Percentiles rank a stretch among this genome's conserved stretches.
These are phyloP conservation scores for Sporopachydermia lactativora DNA, from an alignment of 805 yeast species.

Conservation along the genomic window DNA sequence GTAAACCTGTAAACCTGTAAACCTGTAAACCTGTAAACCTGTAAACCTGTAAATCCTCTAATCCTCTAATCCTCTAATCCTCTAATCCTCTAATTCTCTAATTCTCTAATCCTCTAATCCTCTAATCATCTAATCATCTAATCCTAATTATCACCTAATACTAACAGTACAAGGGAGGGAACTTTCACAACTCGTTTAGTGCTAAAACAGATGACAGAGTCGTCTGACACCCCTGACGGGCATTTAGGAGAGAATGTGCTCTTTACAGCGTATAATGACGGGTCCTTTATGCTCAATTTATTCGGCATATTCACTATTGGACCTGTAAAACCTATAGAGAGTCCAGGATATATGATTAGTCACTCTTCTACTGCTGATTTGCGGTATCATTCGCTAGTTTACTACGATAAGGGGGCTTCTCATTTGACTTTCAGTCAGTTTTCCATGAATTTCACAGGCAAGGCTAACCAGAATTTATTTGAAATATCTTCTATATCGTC, in stretches of 20 bases:
- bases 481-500: constrained; percentile 22
- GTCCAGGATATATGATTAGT: not conserved
- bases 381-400: not conserved
- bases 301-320: constrained; percentile 23
- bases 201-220: constrained; percentile 16
- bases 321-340: constrained; percentile 5
- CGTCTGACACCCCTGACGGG: constrained; percentile 8
- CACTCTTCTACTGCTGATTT: not conserved
- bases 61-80: too few relatives aligned
- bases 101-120: too few relatives aligned
- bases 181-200: constrained; percentile 16
- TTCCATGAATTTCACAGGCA: constrained; percentile 15
- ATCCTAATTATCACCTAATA: too few relatives aligned
- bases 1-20: too few relatives aligned
- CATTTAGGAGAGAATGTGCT: constrained; percentile 11
- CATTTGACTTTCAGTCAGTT: not conserved
- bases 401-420: not conserved
- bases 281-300: constrained; percentile 16
- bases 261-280: constrained; percentile 16
- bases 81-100: too few relatives aligned
- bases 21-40: too few relatives aligned
- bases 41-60: too few relatives aligned
- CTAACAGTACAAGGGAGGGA: constrained; percentile 4
- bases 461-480: constrained; percentile 18
- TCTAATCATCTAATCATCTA: too few relatives aligned